Evolutionary conservation across 495 filamentous ascomycete species (phyloP).

Genomic region (Echria macrotheca): DNA sequence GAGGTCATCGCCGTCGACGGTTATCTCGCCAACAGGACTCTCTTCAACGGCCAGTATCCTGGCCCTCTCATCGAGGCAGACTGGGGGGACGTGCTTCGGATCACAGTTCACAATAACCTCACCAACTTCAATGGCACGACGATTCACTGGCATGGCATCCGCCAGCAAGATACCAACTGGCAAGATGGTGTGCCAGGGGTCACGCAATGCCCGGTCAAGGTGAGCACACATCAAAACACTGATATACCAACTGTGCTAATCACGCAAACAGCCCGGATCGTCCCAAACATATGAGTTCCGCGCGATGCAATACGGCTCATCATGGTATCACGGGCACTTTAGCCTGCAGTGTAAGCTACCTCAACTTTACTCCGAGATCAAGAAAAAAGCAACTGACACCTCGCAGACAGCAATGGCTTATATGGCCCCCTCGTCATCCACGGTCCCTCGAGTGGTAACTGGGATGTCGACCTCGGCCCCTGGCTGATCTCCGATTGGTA

Average conservation of each 20-base stretch:
- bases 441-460: conserved; percentile 1
- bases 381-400: neutral
- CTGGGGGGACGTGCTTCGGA: conserved; percentile 50
- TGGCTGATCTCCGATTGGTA: neutral
- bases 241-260: neutral
- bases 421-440: conserved; percentile 6
- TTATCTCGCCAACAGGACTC: neutral
- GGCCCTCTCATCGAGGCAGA: conserved; percentile 54
- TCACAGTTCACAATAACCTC: conserved; percentile 1
- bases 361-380: no score
- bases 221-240: neutral
- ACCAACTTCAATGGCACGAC: neutral
- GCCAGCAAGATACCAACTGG: neutral
- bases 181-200: neutral
- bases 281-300: neutral
- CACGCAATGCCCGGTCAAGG: neutral
- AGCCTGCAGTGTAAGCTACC: neutral
- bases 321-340: neutral
- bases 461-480: neutral
- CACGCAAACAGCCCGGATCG: neutral
- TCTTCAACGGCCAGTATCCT: conserved; percentile 32
- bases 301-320: neutral
- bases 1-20: neutral
- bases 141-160: neutral
- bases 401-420: neutral